phyloP scores from a whole-genome alignment of 495 filamentous ascomycete species.

The Aspergillus sclerotioniger region DNA sequence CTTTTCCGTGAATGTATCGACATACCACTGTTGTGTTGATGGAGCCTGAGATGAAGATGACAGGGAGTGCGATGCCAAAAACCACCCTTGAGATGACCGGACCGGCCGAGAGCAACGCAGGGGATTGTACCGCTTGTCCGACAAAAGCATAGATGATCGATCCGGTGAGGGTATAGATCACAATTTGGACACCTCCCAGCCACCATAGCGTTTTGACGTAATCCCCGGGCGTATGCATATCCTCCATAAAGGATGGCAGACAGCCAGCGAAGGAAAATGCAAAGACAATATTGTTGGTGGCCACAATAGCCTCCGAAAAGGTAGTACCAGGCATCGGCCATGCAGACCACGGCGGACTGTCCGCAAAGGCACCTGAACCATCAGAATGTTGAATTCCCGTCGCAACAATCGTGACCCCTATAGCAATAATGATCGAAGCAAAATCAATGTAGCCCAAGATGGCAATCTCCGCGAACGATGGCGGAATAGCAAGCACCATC shows the following conservation, averaged over 20 bases:
- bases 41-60: constrained; percentile 65
- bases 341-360: constrained; percentile 31
- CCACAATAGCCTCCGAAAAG: constrained; percentile 48
- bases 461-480: constrained; percentile 51
- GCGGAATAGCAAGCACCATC: constrained; percentile 59
- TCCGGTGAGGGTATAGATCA: constrained; percentile 66
- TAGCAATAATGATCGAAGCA: constrained; percentile 60
- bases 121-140: constrained; percentile 59
- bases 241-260: constrained; percentile 71
- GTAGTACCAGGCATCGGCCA: constrained; percentile 32
- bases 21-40: constrained; percentile 61
- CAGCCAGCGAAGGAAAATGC: constrained; percentile 61
- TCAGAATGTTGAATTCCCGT: constrained; percentile 49
- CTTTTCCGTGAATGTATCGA: constrained; percentile 59
- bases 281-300: constrained; percentile 70
- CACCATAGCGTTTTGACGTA: constrained; percentile 60
- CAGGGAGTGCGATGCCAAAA: constrained; percentile 69
- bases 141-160: constrained; percentile 67
- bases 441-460: constrained; percentile 61
- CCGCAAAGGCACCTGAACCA: constrained; percentile 20
- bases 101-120: constrained; percentile 63
- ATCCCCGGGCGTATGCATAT: constrained; percentile 67
- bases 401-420: constrained; percentile 65
- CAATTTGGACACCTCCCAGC: constrained; percentile 57
- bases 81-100: constrained; percentile 60